Evolutionary conservation across 805 yeast genomes (phyloP), one percentile per base, ranked within the genome.

Genomic region (Barnettozyma californica): DNA sequence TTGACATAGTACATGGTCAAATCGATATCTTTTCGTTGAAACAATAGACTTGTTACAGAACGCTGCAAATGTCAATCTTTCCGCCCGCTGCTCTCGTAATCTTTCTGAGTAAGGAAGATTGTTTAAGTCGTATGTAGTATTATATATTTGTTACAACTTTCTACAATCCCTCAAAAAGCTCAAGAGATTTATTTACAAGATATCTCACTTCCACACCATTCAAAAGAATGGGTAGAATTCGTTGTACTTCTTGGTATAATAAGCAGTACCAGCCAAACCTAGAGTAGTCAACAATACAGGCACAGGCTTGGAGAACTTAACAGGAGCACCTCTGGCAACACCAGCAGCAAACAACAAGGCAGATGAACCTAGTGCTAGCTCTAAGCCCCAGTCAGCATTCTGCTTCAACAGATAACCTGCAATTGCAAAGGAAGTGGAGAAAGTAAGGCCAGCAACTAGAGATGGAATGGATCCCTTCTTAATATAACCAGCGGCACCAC

Each of bases 361-460:
- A 5, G 95, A 83, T 1, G 91, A 77, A 11, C 81, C 84, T 47
- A 90, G 68, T 0, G 96, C 96, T 16, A 85, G 63, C 63, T 87
- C 91, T 54, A 91, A 74, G 40, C 97, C 97, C 67, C 78, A 79
- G 61, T 87, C 90, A 52, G 80, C 81, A 63, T 88, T 87, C 47
- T 82, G 69, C 54, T 78, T 76, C 52, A 89, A 69, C 55, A 91
- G 73, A 66, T 88, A 87, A 16, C 95, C 92, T 2, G 89, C 83
- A 49, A 71, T 61, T n/a, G 84, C 86, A 62, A 77, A 86, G 25
- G 80, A 61, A 2, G 77, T 70, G 13, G 85, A 74, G 53, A 86
- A 70, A 1, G 81, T 66, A 9, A 78, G 54, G 36, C 97, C 97
- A 1, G 92, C 96, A 43, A 80, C 68, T 47, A 91, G 73, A 0